Conservation (phyloP, 495 filamentous ascomycete species). For the Staphylotrichum tortipilum region DNA sequence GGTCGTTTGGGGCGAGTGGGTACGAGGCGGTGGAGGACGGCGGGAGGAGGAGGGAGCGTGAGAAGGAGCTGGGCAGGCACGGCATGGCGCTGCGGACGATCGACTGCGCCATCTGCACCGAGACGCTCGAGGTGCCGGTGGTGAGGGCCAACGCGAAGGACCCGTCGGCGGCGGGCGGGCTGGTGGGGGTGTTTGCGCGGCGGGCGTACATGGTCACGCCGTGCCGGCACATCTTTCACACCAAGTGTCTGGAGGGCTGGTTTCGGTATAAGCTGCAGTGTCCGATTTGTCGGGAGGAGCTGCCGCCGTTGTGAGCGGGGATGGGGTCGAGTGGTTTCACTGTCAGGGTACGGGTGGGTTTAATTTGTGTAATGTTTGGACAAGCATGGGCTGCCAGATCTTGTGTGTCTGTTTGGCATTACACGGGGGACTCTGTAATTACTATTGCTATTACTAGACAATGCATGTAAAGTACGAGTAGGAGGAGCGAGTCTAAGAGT, state of each 20-base stretch:
- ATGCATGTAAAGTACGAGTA: too few species aligned
- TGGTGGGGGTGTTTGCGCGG: slow-evolving; percentile 64
- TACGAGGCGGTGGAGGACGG: background rate
- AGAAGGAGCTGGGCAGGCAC: slow-evolving; percentile 25
- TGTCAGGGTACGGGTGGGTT: too few species aligned
- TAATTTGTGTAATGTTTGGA: too few species aligned
- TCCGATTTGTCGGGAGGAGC: slow-evolving; percentile 85
- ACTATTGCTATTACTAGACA: too few species aligned
- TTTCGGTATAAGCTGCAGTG: slow-evolving; percentile 88
- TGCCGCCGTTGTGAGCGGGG: slow-evolving; percentile 61
- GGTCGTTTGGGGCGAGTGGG: slow-evolving; percentile 3
- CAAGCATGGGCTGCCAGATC: too few species aligned
- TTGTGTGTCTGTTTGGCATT: too few species aligned
- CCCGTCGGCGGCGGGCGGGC: slow-evolving; percentile 41
- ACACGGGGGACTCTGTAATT: too few species aligned
- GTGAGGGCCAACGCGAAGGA: slow-evolving; percentile 50
- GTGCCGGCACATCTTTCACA: slow-evolving; percentile 94
- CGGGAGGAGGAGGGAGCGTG: slow-evolving; percentile 17
- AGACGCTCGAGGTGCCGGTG: slow-evolving; percentile 81
- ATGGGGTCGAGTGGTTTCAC: too few species aligned
- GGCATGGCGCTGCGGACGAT: slow-evolving; percentile 41
- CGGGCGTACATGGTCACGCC: slow-evolving; percentile 94
- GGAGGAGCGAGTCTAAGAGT: too few species aligned
- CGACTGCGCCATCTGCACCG: slow-evolving; percentile 93
- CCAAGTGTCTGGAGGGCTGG: slow-evolving; percentile 88